Evolutionary conservation across 306 rosid genomes (phyloP).

Genomic region (Arachis stenosperma): DNA sequence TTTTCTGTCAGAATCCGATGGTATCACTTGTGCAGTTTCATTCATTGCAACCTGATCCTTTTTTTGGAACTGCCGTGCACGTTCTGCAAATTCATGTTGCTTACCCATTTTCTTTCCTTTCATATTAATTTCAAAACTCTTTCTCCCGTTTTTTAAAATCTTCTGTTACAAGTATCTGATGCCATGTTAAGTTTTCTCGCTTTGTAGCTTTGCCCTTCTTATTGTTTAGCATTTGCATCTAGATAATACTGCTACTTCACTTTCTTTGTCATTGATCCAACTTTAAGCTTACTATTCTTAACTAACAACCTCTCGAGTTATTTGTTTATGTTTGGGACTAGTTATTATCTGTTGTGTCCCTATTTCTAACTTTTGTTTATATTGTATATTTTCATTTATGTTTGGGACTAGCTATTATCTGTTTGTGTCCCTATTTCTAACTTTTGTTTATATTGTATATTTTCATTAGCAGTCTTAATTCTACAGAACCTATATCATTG

Average conservation of each 20-base stretch:
- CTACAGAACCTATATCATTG: constrained; percentile 17
- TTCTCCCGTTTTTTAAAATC: background rate
- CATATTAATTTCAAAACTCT: background rate
- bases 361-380: constrained; percentile 2
- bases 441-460: background rate
- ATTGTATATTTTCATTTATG: background rate
- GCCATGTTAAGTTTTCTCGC: constrained; percentile 12
- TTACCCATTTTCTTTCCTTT: constrained; percentile 5
- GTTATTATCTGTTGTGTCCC: background rate
- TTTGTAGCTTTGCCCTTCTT: background rate
- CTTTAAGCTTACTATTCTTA: background rate
- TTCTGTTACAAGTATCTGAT: background rate
- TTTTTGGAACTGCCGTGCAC: background rate
- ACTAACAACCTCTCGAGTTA: background rate
- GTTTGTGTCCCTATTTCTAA: background rate
- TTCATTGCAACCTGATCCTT: constrained; percentile 1
- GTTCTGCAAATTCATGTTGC: background rate
- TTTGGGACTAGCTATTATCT: background rate
- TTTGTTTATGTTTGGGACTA: constrained; percentile 8
- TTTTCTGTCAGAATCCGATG: constrained; percentile 5
- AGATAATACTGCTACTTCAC: constrained; percentile 15
- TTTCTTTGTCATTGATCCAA: constrained; percentile 27
- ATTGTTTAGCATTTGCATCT: constrained; percentile 7
- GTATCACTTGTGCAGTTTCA: constrained; percentile 23
- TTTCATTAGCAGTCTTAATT: background rate